Conservation (phyloP, 2,329 filamentous ascomycete species). For the Scleromitrula shiraiana region DNA sequence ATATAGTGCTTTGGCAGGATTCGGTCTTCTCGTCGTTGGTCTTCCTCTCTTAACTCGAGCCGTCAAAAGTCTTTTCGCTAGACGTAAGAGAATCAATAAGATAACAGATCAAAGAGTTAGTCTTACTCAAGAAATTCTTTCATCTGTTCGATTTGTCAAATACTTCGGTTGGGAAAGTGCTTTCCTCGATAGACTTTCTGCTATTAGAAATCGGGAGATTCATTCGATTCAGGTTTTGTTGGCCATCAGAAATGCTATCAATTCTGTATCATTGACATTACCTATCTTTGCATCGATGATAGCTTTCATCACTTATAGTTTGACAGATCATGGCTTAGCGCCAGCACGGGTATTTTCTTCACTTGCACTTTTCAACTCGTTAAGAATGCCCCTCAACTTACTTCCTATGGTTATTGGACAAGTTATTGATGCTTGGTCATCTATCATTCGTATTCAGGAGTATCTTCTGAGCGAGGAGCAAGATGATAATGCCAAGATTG, state of each 20-base stretch:
- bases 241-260: constrained; percentile 57
- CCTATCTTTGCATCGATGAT: constrained; percentile 95
- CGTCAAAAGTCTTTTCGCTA: constrained; percentile 67
- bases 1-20: constrained; percentile 84
- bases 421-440: constrained; percentile 81
- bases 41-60: constrained; percentile 71
- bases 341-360: constrained; percentile 87
- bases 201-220: constrained; percentile 71
- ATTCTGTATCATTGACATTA: constrained; percentile 48
- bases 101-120: constrained; percentile 88
- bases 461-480: constrained; percentile 83
- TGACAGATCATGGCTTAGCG: constrained; percentile 57
- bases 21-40: constrained; percentile 70
- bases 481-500: constrained; percentile 55
- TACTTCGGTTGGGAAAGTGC: constrained; percentile 93
- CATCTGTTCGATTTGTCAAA: constrained; percentile 90
- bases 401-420: constrained; percentile 84
- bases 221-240: constrained; percentile 75
- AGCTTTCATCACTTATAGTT: constrained; percentile 76
- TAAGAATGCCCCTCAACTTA: constrained; percentile 84
- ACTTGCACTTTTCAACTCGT: constrained; percentile 82
- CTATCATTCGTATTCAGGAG: constrained; percentile 76
- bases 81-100: constrained; percentile 78
- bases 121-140: constrained; percentile 84
- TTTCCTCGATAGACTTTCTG: constrained; percentile 68